A percentile compares a stretch with the other conserved stretches of the same genome.
Evolutionary conservation across 345 rosid species (phyloP).

Genomic region (Erodium maritimum): DNA sequence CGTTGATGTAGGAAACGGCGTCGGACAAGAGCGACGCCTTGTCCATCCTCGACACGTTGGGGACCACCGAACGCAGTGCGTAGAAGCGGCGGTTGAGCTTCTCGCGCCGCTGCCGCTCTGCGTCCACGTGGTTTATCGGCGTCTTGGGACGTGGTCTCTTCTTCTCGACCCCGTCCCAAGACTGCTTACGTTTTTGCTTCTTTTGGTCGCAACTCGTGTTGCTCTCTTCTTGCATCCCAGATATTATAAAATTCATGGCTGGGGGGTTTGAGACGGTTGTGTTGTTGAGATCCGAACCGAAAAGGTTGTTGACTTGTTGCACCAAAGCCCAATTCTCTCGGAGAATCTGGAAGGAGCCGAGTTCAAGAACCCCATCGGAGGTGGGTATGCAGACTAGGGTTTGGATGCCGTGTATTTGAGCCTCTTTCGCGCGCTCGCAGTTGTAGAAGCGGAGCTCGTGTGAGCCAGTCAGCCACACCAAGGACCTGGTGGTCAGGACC

Average conservation of each 20-base stretch:
- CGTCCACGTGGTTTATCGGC: slow-evolving; percentile 78
- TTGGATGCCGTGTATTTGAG: slow-evolving; percentile 43
- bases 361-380: slow-evolving; percentile 44
- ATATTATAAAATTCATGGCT: too few relatives aligned
- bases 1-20: slow-evolving; percentile 53
- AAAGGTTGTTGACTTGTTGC: slow-evolving; percentile 46
- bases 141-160: too few relatives aligned
- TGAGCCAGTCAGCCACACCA: slow-evolving; percentile 50
- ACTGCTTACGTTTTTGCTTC: too few relatives aligned
- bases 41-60: slow-evolving; percentile 68
- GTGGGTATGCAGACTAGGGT: slow-evolving; percentile 55
- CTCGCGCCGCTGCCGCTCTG: slow-evolving; percentile 76
- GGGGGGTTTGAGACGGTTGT: too few relatives aligned
- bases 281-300: slow-evolving; percentile 30
- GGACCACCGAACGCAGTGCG: slow-evolving; percentile 72
- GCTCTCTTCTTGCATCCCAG: too few relatives aligned
- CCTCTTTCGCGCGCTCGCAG: slow-evolving; percentile 51
- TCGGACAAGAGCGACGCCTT: slow-evolving; percentile 60
- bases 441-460: slow-evolving; percentile 35
- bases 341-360: slow-evolving; percentile 38
- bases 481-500: too few relatives aligned
- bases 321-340: slow-evolving; percentile 38
- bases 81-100: slow-evolving; percentile 74
- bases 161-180: too few relatives aligned
- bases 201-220: too few relatives aligned